Evolutionary conservation across 495 filamentous ascomycete species (phyloP), one percentile per base, ranked within the genome.

Genomic region (Sporormia fimetaria): DNA sequence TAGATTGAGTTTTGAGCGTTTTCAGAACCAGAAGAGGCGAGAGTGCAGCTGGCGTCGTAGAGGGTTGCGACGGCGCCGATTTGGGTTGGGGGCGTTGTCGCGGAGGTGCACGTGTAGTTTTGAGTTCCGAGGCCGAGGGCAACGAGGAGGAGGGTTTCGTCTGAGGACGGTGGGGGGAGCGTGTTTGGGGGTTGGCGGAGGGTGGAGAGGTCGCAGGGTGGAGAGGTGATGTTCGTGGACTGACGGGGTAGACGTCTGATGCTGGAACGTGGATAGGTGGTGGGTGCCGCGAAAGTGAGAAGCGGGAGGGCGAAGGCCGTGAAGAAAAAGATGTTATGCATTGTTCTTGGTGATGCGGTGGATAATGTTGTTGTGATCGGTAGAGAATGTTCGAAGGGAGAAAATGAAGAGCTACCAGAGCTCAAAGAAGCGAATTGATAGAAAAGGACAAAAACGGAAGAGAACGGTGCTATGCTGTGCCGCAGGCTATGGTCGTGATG

Each of bases 111-210:
- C 34, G 84, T 87, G 62, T 94, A 96, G 69, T 95, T 94, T 67
- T 95, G 74, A 10, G 80, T 88, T 26, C 88, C 88, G 17, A 81
- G 76, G 52, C 88, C 88, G 32, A 94, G 68, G 48, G 76, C 85
- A 29, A 94, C 79, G 54, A 88, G 83, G 52, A 70, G 71, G 21
- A 85, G 67, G 1, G 42, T 57, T 10, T 82, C 61, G 37, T 73
- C 79, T 4, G 65, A 45, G 14, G 67, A 60, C 3, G 76, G 74
- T 21, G 70, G 41, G 10, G 76, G 73, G 3, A 88, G 66, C 21
- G 65, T 53, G 39, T 33, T 47, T 2, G 37, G 16, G 32, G 43
- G 43, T 27, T 53, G 44, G 9, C 25, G 26, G 27, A 40, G 12
- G 18, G 27, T 18, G 23, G 25, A 9, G 18, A 53, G 33, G 30